A percentile compares a stretch with the other conserved stretches of the same genome.
phyloP scores from a whole-genome alignment of 805 yeast genomes.

The Ogataea ganodermae region DNA sequence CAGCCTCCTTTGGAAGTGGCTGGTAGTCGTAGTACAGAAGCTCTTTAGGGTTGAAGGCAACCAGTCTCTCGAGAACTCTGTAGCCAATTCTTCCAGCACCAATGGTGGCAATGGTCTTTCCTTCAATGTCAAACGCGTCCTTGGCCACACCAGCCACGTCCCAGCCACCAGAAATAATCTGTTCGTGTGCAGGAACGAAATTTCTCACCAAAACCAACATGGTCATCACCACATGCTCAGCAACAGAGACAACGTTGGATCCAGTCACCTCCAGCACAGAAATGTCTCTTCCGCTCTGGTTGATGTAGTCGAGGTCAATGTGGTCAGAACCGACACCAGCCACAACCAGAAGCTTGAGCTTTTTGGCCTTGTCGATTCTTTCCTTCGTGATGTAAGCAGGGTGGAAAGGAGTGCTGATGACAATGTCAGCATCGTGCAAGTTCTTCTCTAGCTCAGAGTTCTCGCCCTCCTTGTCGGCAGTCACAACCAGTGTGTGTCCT shows the following conservation, averaged over 20 bases:
- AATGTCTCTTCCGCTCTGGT: constrained; percentile 60
- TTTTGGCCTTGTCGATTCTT: constrained; percentile 68
- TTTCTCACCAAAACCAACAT: constrained; percentile 71
- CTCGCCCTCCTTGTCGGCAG: constrained; percentile 68
- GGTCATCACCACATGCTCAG: constrained; percentile 78
- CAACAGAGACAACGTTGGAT: constrained; percentile 76
- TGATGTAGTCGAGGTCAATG: constrained; percentile 63
- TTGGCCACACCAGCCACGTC: constrained; percentile 77
- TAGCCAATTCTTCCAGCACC: constrained; percentile 84
- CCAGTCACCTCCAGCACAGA: constrained; percentile 82
- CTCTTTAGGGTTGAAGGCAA: constrained; percentile 74
- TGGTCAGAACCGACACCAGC: constrained; percentile 90
- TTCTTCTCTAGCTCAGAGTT: constrained; percentile 60
- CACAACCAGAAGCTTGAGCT: constrained; percentile 67
- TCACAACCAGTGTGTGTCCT: constrained; percentile 68
- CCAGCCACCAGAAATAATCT: constrained; percentile 64
- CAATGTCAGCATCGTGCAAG: constrained; percentile 70
- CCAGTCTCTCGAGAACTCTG: constrained; percentile 69
- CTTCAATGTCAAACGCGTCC: constrained; percentile 73
- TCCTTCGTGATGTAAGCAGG: constrained; percentile 74
- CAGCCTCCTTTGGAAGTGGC: constrained; percentile 60
- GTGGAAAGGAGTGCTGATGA: constrained; percentile 82
- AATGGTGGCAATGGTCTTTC: constrained; percentile 74
- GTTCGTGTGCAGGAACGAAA: constrained; percentile 78
- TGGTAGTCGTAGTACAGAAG: constrained; percentile 77